These are phyloP conservation scores for Eutrema yunnanense DNA, from an alignment of 345 rosid genomes.

Conservation along the genomic window DNA sequence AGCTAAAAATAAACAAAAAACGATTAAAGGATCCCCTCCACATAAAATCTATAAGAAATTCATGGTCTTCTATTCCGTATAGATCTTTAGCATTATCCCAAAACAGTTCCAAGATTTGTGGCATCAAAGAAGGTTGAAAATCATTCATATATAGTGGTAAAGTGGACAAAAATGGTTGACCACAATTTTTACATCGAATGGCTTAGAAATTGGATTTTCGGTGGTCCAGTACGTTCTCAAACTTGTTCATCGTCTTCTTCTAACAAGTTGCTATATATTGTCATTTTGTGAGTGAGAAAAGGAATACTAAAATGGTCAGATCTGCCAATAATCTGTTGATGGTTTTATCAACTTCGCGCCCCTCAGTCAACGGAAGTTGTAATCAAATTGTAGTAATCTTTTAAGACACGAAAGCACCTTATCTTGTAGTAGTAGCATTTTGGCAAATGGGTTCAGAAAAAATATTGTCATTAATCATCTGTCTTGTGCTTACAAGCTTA, in stretches of 20 bases:
- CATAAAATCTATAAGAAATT: not conserved
- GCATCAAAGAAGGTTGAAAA: not conserved
- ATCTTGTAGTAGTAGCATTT: not conserved
- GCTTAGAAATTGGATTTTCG: not conserved
- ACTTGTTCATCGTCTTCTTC: slow-evolving; percentile 18
- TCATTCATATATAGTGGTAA: not conserved
- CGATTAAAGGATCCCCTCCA: not conserved
- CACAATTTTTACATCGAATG: not conserved
- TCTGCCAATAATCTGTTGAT: not conserved
- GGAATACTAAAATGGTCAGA: not conserved
- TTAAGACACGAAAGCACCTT: not conserved
- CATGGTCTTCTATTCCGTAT: not conserved
- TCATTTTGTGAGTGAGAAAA: not conserved
- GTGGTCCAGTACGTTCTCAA: slow-evolving; percentile 11
- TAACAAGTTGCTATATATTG: slow-evolving; percentile 10
- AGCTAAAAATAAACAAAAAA: too few relatives aligned
- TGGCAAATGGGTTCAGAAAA: not conserved
- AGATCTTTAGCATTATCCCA: not conserved
- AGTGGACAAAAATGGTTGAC: not conserved
- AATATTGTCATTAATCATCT: not conserved
- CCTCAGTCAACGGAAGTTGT: not conserved
- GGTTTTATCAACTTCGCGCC: slow-evolving; percentile 1
- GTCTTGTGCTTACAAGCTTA: not conserved
- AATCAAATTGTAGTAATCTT: not conserved
- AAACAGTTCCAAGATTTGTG: not conserved